phyloP scores from a whole-genome alignment of 2,329 filamentous ascomycete species.

The Teratosphaeria viscida region DNA sequence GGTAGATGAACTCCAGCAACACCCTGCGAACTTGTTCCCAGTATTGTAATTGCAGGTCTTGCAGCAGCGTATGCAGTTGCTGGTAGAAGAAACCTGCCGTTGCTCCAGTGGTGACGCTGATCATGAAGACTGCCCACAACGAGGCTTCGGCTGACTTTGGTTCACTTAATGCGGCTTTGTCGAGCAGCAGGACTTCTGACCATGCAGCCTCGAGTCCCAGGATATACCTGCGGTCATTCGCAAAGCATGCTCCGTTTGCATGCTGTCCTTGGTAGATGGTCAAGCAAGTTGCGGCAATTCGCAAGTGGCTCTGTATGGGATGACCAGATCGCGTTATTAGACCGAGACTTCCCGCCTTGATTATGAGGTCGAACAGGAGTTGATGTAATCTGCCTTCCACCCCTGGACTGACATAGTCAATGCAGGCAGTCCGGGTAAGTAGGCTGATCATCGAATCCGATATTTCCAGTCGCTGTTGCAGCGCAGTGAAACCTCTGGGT shows the following conservation, averaged over 20 bases:
- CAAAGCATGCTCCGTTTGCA: slow-evolving; percentile 19
- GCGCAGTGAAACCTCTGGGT: slow-evolving; percentile 21
- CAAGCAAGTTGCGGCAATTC: slow-evolving; percentile 23
- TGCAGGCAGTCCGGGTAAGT: slow-evolving; percentile 23
- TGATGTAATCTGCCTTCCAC: slow-evolving; percentile 20
- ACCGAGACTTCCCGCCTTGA: slow-evolving; percentile 13
- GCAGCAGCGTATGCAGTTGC: slow-evolving; percentile 13
- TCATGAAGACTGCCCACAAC: slow-evolving; percentile 25
- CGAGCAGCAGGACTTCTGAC: slow-evolving; percentile 20
- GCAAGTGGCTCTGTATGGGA: slow-evolving; percentile 21
- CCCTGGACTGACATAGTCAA: slow-evolving; percentile 23
- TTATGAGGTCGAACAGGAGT: slow-evolving; percentile 22
- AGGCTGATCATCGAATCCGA: slow-evolving; percentile 19
- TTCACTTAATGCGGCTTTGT: slow-evolving; percentile 18
- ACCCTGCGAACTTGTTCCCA: slow-evolving; percentile 25
- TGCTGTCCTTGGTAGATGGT: slow-evolving; percentile 24
- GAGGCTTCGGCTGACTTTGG: slow-evolving; percentile 23
- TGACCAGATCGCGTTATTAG: slow-evolving; percentile 11
- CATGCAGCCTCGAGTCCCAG: slow-evolving; percentile 22
- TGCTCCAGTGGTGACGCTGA: slow-evolving; percentile 23
- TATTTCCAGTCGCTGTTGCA: slow-evolving; percentile 18
- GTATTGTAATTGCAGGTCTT: slow-evolving; percentile 18
- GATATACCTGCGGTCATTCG: slow-evolving; percentile 18
- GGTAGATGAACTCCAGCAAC: slow-evolving; percentile 25
- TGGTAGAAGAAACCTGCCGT: slow-evolving; percentile 16